A percentile compares a stretch with the other conserved stretches of the same genome.
Conservation (phyloP, 768 basidiomycete genomes). For the Myochromella boudieri region DNA sequence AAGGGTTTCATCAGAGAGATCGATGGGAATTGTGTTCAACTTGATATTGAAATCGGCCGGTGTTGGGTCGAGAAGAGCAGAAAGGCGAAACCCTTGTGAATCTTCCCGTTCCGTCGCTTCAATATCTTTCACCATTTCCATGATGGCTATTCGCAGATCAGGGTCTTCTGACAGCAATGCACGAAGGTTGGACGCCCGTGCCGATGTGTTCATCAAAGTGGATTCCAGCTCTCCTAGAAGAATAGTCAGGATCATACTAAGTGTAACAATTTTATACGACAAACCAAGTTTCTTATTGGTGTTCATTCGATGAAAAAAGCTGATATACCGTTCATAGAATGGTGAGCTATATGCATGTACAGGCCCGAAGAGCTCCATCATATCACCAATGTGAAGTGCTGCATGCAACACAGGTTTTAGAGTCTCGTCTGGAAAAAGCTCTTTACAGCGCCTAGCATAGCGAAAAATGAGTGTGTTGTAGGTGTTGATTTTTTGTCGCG, state of each 20-base stretch:
- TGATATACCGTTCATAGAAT: conserved; percentile 28
- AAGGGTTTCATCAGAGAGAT: not conserved
- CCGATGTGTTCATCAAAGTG: conserved; percentile 9
- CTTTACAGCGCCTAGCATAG: not conserved
- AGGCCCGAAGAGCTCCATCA: conserved; percentile 22
- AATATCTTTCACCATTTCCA: conserved; percentile 2
- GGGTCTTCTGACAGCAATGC: conserved; percentile 11
- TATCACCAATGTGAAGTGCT: conserved; percentile 24
- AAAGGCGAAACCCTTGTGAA: conserved; percentile 8
- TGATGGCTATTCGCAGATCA: not conserved
- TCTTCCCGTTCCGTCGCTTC: conserved; percentile 9
- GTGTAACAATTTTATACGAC: conserved; percentile 19
- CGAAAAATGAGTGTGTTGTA: conserved; percentile 20
- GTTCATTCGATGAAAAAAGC: conserved; percentile 23
- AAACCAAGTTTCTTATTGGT: no score
- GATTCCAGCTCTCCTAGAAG: conserved; percentile 11
- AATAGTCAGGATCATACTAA: not conserved
- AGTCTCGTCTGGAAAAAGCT: not conserved
- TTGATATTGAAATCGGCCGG: conserved; percentile 1
- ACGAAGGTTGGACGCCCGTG: conserved; percentile 10
- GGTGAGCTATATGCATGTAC: no score
- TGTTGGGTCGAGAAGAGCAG: conserved; percentile 6
- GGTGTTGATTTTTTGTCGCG: not conserved
- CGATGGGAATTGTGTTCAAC: no score
- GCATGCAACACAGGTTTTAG: not conserved